Evolutionary conservation across 2,329 filamentous ascomycete species (phyloP), one percentile per base, ranked within the genome.

Genomic region (Sporothrix curviconia): DNA sequence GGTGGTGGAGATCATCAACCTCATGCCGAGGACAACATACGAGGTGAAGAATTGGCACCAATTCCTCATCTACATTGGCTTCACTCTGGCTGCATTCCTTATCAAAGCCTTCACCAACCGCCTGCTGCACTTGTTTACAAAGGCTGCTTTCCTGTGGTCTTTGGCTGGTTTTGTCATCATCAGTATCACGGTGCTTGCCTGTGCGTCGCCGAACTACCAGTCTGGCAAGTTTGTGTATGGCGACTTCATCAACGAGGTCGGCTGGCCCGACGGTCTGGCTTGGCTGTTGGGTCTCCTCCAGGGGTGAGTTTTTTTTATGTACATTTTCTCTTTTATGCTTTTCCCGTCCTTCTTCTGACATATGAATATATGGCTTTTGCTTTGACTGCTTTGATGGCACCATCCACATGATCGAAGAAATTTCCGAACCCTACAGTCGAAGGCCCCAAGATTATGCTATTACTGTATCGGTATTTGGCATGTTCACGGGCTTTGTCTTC

Each of bases 131-230:
- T 75, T 78, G 12, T 74, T 90, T 63, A 90, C 85, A 66, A 84
- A 87, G 66, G 77, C 77, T 17, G 86, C 86, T 1, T 86, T 90
- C 62, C 78, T 83, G 52, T 90, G 86, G 87, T 87, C 83, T 3
- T 74, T 90, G 2, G 69, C 76, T 1, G 87, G 87, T 0, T 89
- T 90, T 63, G 71, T 80, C 43, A 74, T 90, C 58, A 88, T 90
- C 62, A 86, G 77, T 61, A 87, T 89, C 61, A 87, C 86, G 0
- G 75, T 87, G 0, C 71, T 91, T 50, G 78, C 85, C 4, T 87
- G 83, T 65, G 76, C 85, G 0, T 79, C 85, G 2, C 84, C 84
- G 0, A 73, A 85, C 62, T 90, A 81, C 65, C 83, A 84, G 64
- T 79, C 77, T 7, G 86, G 77, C 15, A 68, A 77, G 9, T 87